Conservation (phyloP, 2,329 filamentous ascomycete genomes). For the Phialocephala subalpina region DNA sequence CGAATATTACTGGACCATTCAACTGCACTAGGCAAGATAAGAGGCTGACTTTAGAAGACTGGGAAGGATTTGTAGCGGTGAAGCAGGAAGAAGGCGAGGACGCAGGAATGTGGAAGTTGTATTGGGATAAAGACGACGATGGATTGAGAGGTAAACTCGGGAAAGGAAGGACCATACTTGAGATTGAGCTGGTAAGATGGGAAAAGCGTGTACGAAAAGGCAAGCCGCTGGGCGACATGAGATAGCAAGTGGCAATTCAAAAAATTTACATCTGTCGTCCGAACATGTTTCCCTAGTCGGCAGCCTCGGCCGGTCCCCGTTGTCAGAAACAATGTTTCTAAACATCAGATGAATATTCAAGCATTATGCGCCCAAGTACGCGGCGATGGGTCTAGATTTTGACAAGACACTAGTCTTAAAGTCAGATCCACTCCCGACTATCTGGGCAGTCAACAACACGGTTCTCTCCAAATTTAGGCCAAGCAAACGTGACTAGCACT, state of each 20-base stretch:
- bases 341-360: constrained; percentile 1
- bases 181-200: constrained; percentile 60
- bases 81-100: constrained; percentile 51
- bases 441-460: not conserved
- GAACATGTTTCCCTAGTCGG: not conserved
- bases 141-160: constrained; percentile 54
- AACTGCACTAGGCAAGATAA: constrained; percentile 61
- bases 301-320: not conserved
- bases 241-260: constrained; percentile 4
- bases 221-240: constrained; percentile 29
- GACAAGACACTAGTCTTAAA: constrained; percentile 4
- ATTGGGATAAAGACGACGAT: constrained; percentile 59
- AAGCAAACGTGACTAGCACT: not conserved
- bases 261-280: not conserved
- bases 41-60: constrained; percentile 65
- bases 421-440: not conserved
- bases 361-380: not conserved
- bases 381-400: not conserved
- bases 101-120: constrained; percentile 58
- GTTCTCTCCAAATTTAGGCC: not conserved
- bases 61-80: constrained; percentile 69
- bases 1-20: constrained; percentile 80
- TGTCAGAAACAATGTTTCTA: not conserved
- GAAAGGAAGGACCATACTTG: constrained; percentile 57
- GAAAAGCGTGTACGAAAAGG: constrained; percentile 52